A percentile compares a stretch with the other conserved stretches of the same genome.
Conservation (phyloP, 345 rosid species). For the Aegle marmelos region DNA sequence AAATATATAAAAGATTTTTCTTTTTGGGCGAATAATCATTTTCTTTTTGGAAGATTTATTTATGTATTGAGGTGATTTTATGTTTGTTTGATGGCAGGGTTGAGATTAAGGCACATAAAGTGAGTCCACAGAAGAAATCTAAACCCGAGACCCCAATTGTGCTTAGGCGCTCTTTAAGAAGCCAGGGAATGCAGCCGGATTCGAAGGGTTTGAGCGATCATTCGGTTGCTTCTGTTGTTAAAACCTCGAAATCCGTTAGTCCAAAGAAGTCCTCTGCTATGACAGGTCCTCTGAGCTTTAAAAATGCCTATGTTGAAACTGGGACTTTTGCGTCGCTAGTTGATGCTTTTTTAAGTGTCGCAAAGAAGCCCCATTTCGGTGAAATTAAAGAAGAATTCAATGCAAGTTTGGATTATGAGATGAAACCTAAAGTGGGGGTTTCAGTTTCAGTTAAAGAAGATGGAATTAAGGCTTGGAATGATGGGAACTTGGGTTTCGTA, state of each 20-base stretch:
- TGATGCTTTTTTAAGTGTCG: constrained; percentile 29
- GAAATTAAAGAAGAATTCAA: constrained; percentile 14
- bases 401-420: constrained; percentile 25
- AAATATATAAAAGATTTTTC: neutral
- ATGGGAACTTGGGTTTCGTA: neutral
- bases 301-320: constrained; percentile 36
- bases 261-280: constrained; percentile 13
- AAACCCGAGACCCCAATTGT: constrained; percentile 46
- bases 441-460: constrained; percentile 3
- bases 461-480: neutral
- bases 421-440: constrained; percentile 16
- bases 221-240: neutral
- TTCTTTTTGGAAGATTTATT: neutral
- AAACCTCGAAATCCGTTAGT: constrained; percentile 4
- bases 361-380: constrained; percentile 17
- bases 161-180: constrained; percentile 60
- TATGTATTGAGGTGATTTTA: neutral
- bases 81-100: constrained; percentile 21
- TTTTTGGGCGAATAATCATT: neutral
- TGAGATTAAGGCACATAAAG: constrained; percentile 40
- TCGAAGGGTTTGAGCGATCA: constrained; percentile 36
- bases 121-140: constrained; percentile 39
- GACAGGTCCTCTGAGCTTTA: constrained; percentile 48
- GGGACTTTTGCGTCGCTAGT: constrained; percentile 33
- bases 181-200: constrained; percentile 69